Evolutionary conservation across 495 filamentous ascomycete genomes (phyloP).

Genomic region (Rhypophila decipiens): DNA sequence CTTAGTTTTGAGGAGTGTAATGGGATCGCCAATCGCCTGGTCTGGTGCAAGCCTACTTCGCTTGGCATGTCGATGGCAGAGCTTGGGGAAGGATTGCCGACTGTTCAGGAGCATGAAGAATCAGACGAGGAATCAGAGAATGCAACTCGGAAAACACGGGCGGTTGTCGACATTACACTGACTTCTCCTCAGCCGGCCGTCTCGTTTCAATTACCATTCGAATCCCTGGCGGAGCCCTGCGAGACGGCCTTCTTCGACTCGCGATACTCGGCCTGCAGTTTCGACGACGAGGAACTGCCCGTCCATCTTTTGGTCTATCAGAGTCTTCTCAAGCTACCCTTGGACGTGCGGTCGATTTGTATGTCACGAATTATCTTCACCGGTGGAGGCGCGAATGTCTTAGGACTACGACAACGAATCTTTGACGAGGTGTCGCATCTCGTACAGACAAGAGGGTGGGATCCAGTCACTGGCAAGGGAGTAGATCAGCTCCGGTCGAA

Average conservation of each 20-base stretch:
- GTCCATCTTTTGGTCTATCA: slow-evolving; percentile 69
- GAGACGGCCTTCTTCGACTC: slow-evolving; percentile 68
- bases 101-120: slow-evolving; percentile 46
- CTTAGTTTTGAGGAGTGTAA: slow-evolving; percentile 71
- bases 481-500: slow-evolving; percentile 50
- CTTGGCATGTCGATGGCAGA: slow-evolving; percentile 1
- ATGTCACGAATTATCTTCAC: slow-evolving; percentile 88
- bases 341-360: slow-evolving; percentile 76
- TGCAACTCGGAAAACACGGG: neutral
- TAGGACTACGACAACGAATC: slow-evolving; percentile 74
- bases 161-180: slow-evolving; percentile 39
- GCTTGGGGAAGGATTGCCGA: slow-evolving; percentile 31
- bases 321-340: slow-evolving; percentile 64
- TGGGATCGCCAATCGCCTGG: slow-evolving; percentile 63
- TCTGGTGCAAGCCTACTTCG: slow-evolving; percentile 60
- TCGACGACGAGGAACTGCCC: slow-evolving; percentile 82
- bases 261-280: slow-evolving; percentile 32
- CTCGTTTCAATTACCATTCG: slow-evolving; percentile 58
- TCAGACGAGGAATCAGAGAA: slow-evolving; percentile 18
- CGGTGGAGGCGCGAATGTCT: slow-evolving; percentile 72
- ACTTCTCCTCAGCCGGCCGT: slow-evolving; percentile 37
- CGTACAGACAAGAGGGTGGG: slow-evolving; percentile 67
- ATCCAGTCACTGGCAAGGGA: slow-evolving; percentile 58
- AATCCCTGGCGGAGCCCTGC: slow-evolving; percentile 61
- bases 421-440: slow-evolving; percentile 64